These are phyloP conservation scores for Tuber indicum DNA, from an alignment of 495 filamentous ascomycete genomes.

Conservation along the genomic window DNA sequence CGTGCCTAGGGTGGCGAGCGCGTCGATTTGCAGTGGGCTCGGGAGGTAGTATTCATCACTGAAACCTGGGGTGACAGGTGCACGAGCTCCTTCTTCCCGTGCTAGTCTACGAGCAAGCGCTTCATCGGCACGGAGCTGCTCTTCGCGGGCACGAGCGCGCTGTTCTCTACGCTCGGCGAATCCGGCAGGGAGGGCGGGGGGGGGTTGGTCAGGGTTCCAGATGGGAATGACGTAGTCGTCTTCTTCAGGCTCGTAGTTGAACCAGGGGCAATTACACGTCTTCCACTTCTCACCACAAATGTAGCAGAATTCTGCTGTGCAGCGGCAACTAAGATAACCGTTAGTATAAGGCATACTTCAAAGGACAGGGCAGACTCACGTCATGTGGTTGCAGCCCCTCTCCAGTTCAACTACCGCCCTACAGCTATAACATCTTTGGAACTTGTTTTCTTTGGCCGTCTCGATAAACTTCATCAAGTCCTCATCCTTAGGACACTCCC, in stretches of 20 bases:
- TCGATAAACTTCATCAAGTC: slow-evolving; percentile 59
- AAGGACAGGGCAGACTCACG: slow-evolving; percentile 48
- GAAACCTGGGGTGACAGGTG: slow-evolving; percentile 11
- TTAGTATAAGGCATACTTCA: slow-evolving; percentile 15
- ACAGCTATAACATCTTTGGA: slow-evolving; percentile 72
- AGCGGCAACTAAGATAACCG: slow-evolving; percentile 47
- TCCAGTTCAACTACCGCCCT: slow-evolving; percentile 68
- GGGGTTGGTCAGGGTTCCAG: slow-evolving; percentile 30
- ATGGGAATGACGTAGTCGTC: slow-evolving; percentile 45
- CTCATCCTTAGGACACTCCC: slow-evolving; percentile 65
- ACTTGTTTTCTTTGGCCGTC: slow-evolving; percentile 63
- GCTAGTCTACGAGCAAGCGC: slow-evolving; percentile 33
- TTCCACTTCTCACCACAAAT: slow-evolving; percentile 73
- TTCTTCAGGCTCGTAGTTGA: slow-evolving; percentile 59
- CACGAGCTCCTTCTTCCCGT: slow-evolving; percentile 24
- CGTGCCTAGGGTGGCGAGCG: slow-evolving; percentile 33
- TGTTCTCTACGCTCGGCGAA: slow-evolving; percentile 31
- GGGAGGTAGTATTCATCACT: slow-evolving; percentile 31
- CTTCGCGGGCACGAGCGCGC: slow-evolving; percentile 31
- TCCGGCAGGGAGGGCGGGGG: slow-evolving; percentile 25
- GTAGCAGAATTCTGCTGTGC: slow-evolving; percentile 77
- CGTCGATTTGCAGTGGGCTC: slow-evolving; percentile 31
- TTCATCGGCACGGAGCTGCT: slow-evolving; percentile 37
- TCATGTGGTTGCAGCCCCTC: slow-evolving; percentile 81
- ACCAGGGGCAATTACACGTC: slow-evolving; percentile 72